phyloP scores from a whole-genome alignment of 2,329 filamentous ascomycete species.

The Alternaria ethzedia region DNA sequence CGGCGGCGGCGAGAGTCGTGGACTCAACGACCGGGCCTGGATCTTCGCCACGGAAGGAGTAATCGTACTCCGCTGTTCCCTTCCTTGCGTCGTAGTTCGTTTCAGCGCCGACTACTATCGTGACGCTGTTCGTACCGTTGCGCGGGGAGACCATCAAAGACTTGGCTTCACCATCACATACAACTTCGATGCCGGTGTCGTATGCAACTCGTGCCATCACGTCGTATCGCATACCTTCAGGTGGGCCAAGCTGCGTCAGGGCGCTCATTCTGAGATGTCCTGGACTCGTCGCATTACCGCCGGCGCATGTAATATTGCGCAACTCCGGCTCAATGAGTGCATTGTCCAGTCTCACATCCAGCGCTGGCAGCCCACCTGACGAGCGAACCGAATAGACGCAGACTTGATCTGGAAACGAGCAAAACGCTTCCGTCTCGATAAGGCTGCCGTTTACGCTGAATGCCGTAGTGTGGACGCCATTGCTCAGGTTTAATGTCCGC shows the following conservation, averaged over 20 bases:
- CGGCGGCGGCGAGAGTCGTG: constrained; percentile 41
- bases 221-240: constrained; percentile 56
- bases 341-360: constrained; percentile 55
- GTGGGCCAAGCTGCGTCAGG: constrained; percentile 50
- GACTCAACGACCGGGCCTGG: constrained; percentile 50
- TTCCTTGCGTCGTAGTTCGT: constrained; percentile 61
- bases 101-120: constrained; percentile 53
- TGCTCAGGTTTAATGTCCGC: constrained; percentile 54
- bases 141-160: constrained; percentile 14
- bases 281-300: constrained; percentile 39
- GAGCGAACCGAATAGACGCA: constrained; percentile 50
- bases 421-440: constrained; percentile 52
- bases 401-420: constrained; percentile 52
- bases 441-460: constrained; percentile 37
- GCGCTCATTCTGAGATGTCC: constrained; percentile 31
- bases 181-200: constrained; percentile 15
- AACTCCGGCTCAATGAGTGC: constrained; percentile 38
- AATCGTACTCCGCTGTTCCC: constrained; percentile 53
- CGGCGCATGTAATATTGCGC: constrained; percentile 42
- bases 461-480: constrained; percentile 48
- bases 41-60: constrained; percentile 58
- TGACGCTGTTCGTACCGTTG: constrained; percentile 30
- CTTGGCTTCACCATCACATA: constrained; percentile 14
- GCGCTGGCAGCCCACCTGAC: constrained; percentile 45
- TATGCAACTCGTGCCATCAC: constrained; percentile 43